phyloP scores from a whole-genome alignment of 805 yeast species.

The Candida qinlingensis region DNA sequence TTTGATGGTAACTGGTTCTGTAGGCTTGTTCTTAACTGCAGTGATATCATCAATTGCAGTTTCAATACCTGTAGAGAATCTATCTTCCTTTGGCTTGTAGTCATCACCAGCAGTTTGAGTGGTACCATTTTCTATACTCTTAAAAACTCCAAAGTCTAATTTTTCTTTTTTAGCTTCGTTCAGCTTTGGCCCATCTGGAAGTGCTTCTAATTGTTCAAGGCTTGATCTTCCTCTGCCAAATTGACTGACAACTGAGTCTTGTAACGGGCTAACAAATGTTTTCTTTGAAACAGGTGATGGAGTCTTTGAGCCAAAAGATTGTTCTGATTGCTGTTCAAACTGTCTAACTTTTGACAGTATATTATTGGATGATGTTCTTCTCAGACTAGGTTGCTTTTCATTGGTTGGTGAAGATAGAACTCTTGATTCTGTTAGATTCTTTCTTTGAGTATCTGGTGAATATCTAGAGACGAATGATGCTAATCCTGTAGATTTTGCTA shows the following conservation, averaged over 20 bases:
- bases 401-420: neutral
- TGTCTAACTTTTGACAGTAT: constrained; percentile 29
- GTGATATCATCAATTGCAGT: too few species aligned
- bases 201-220: constrained; percentile 1
- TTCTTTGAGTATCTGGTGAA: constrained; percentile 11
- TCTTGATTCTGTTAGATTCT: neutral
- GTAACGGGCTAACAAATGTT: constrained; percentile 15
- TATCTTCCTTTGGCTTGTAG: too few species aligned
- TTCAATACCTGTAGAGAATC: too few species aligned
- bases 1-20: neutral
- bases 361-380: constrained; percentile 25
- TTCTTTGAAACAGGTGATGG: constrained; percentile 9
- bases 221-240: constrained; percentile 19
- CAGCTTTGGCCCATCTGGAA: neutral
- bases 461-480: constrained; percentile 13
- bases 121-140: too few species aligned
- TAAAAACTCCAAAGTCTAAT: too few species aligned
- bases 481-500: constrained; percentile 10
- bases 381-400: constrained; percentile 10
- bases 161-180: neutral
- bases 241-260: constrained; percentile 17
- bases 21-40: neutral
- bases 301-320: constrained; percentile 12
- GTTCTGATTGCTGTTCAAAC: constrained; percentile 21
- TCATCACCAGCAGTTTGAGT: too few species aligned